Evolutionary conservation across 768 basidiomycete genomes (phyloP).

Genomic region (Rhizopogon vinicolor): DNA sequence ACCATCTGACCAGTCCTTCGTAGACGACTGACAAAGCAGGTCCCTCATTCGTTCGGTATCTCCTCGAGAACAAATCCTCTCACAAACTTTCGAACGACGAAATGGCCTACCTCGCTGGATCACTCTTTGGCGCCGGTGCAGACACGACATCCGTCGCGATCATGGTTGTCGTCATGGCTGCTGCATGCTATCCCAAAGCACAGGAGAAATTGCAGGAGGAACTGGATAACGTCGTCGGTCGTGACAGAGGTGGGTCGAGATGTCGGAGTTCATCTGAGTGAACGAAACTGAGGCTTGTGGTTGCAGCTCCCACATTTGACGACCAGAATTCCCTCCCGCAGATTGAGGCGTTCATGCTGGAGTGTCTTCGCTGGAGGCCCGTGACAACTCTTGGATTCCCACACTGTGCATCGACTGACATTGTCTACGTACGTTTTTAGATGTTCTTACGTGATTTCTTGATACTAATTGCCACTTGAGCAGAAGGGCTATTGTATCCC

Average conservation of each 20-base stretch:
- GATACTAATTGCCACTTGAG: neutral
- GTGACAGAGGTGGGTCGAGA: constrained; percentile 25
- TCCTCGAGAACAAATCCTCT: constrained; percentile 50
- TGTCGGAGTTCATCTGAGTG: neutral
- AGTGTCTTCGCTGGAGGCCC: constrained; percentile 39
- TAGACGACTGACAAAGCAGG: constrained; percentile 20
- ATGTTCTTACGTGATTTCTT: neutral
- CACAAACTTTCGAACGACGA: constrained; percentile 54
- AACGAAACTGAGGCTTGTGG: neutral
- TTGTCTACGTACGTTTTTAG: constrained; percentile 47
- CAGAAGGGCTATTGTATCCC: constrained; percentile 33
- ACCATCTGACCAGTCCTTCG: constrained; percentile 10
- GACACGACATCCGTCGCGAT: constrained; percentile 63
- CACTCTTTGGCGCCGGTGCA: constrained; percentile 63
- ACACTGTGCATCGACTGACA: constrained; percentile 60
- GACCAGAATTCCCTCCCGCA: constrained; percentile 33
- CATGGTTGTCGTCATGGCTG: constrained; percentile 52
- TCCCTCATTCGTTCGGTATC: constrained; percentile 50
- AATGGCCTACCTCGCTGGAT: constrained; percentile 57
- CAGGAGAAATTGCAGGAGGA: constrained; percentile 50
- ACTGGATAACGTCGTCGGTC: constrained; percentile 48
- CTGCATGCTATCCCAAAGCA: constrained; percentile 51
- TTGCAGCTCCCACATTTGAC: constrained; percentile 35
- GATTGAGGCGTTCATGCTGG: constrained; percentile 36
- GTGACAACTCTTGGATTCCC: constrained; percentile 46